Evolutionary conservation across 2,329 filamentous ascomycete genomes (phyloP).

Genomic region (Fusarium floridanum): DNA sequence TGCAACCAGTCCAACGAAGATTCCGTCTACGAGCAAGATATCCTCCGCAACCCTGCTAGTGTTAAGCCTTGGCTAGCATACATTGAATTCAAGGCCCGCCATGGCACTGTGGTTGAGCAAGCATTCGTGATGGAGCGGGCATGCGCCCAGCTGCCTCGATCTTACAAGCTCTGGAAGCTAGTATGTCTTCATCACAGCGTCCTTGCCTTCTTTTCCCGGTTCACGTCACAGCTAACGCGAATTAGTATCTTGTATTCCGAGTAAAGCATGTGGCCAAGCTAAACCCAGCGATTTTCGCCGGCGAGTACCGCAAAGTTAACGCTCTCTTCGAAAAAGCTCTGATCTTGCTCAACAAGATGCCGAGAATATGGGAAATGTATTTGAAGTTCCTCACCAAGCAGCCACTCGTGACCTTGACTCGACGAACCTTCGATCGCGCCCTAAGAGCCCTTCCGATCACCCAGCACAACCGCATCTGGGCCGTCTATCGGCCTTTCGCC

Average conservation of each 20-base stretch:
- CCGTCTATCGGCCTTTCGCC: conserved; percentile 89
- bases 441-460: conserved; percentile 92
- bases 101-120: conserved; percentile 88
- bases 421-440: conserved; percentile 91
- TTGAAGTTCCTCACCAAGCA: conserved; percentile 90
- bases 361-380: conserved; percentile 98
- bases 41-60: conserved; percentile 85
- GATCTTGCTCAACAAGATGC: conserved; percentile 98
- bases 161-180: conserved; percentile 99
- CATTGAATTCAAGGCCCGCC: conserved; percentile 88
- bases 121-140: conserved; percentile 90
- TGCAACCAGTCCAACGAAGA: conserved; percentile 80
- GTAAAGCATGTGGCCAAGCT: conserved; percentile 83
- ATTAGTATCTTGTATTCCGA: conserved; percentile 86
- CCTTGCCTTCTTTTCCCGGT: background rate
- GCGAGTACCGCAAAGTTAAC: conserved; percentile 94
- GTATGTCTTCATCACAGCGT: conserved; percentile 53
- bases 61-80: conserved; percentile 97
- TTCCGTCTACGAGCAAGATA: conserved; percentile 95
- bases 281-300: conserved; percentile 82
- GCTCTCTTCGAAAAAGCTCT: conserved; percentile 92
- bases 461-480: conserved; percentile 96
- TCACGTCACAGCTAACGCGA: conserved; percentile 8
- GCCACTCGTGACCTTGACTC: conserved; percentile 88
- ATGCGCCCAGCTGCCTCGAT: conserved; percentile 88